Evolutionary conservation across 2,329 filamentous ascomycete genomes (phyloP), one percentile per base, ranked within the genome.

Genomic region (Fonsecaea pedrosoi): DNA sequence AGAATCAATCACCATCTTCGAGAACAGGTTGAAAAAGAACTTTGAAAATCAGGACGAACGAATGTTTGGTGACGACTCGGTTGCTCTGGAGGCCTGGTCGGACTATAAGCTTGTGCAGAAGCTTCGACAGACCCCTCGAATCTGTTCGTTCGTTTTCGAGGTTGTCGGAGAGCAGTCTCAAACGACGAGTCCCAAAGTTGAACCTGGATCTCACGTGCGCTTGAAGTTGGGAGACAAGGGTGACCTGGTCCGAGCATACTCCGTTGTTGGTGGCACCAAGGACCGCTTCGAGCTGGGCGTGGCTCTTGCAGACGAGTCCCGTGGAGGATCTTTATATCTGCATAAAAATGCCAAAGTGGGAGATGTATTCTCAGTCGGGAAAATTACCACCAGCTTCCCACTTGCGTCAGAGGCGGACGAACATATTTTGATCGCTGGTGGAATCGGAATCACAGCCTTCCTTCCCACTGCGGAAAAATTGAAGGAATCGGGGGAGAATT

Each of bases 371-470:
- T 79, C 82, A 12, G 82, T 86, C 1, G 82, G 83, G 1, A 80
- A 81, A 34, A 81, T 88, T 32, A 85, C 82, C 0, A 74, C 77
- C 0, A 84, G 82, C 50, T 80, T 88, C 25, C 80, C 81, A 1
- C 75, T 82, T 1, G 79, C 78, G 0, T 73, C 67, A 3, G 77
- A 81, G 1, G 85, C 85, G 8, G 86, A 85, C 70, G 81, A 84
- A 59, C 87, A 90, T 69, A 79, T 90, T 45, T 86, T 90, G 71
- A 84, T 90, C 34, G 86, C 83, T 0, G 88, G 86, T 9, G 89
- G 88, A 0, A 86, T 90, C 35, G 88, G 88, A 0, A 84, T 90
- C 69, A 90, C 89, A 1, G 88, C 88, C 0, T 90, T 90, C 55
- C 15, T 58, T 40, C 55, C 37, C 21, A 10, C 4, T 42, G 55